phyloP scores from a whole-genome alignment of 805 yeast genomes.

The Spathaspora girioi region DNA sequence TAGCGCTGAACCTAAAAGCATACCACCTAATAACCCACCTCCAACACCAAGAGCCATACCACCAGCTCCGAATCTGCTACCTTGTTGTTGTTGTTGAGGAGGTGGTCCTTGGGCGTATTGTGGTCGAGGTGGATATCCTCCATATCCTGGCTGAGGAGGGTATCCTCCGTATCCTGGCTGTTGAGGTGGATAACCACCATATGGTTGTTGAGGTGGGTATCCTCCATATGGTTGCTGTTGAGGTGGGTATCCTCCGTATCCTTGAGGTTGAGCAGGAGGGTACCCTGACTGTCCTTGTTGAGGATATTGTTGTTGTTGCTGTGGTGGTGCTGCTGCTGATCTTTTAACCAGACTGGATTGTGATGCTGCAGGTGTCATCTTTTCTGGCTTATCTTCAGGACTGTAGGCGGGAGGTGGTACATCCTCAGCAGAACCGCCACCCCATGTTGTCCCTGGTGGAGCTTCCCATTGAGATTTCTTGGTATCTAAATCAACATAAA shows the following conservation, averaged over 20 bases:
- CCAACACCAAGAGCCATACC: slow-evolving; percentile 45
- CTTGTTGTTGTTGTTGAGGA: slow-evolving; percentile 16
- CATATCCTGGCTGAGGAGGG: slow-evolving; percentile 17
- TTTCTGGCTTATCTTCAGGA: slow-evolving; percentile 11
- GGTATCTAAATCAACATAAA: slow-evolving; percentile 70
- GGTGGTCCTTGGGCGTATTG: slow-evolving; percentile 10
- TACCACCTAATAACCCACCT: slow-evolving; percentile 61
- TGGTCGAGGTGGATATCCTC: slow-evolving; percentile 15
- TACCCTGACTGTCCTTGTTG: slow-evolving; percentile 23
- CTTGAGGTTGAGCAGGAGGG: slow-evolving; percentile 31
- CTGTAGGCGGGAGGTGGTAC: slow-evolving; percentile 45
- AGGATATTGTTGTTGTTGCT: slow-evolving; percentile 5
- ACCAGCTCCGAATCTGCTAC: slow-evolving; percentile 37
- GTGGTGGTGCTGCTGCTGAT: slow-evolving; percentile 1
- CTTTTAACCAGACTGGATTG: slow-evolving; percentile 2
- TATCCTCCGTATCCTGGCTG: slow-evolving; percentile 6
- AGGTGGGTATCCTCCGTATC: slow-evolving; percentile 15
- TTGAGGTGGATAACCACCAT: slow-evolving; percentile 12
- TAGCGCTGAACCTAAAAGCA: slow-evolving; percentile 46
- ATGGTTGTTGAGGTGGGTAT: slow-evolving; percentile 26
- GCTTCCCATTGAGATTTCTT: slow-evolving; percentile 90
- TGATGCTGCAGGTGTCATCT: background rate
- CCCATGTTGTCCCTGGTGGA: slow-evolving; percentile 51
- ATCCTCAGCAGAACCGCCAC: slow-evolving; percentile 11
- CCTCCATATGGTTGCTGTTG: slow-evolving; percentile 26